Conservation (phyloP, 148 eudicot genomes). For the Polygonum maritimum region DNA sequence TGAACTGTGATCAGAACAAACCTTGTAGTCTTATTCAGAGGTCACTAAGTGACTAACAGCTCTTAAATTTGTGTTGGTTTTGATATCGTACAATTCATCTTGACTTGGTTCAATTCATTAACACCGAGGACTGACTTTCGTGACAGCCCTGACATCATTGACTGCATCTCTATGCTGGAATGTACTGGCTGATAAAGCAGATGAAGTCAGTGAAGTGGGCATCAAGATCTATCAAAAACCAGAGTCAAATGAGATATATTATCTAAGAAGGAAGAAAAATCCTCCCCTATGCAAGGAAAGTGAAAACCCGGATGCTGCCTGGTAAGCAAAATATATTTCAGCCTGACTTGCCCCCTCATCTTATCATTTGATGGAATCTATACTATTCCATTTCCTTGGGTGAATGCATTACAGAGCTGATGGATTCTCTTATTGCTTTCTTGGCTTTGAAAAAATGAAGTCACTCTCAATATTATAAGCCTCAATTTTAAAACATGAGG, state of each 20-base stretch:
- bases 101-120: neutral
- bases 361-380: neutral
- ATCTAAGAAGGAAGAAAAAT: slow-evolving; percentile 66
- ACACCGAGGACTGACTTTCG: slow-evolving; percentile 6
- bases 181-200: slow-evolving; percentile 80
- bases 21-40: neutral
- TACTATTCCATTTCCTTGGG: neutral
- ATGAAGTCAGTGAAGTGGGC: slow-evolving; percentile 74
- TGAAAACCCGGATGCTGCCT: slow-evolving; percentile 90
- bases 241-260: slow-evolving; percentile 66
- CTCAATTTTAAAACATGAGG: neutral
- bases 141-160: slow-evolving; percentile 62
- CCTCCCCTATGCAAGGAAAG: slow-evolving; percentile 88
- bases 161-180: slow-evolving; percentile 92
- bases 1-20: neutral
- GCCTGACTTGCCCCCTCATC: neutral
- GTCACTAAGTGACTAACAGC: neutral
- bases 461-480: neutral
- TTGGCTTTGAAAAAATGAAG: neutral
- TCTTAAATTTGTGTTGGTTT: neutral
- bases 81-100: neutral
- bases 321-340: slow-evolving; percentile 33
- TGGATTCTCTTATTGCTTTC: neutral
- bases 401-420: neutral
- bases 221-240: slow-evolving; percentile 90